Percentiles rank a stretch among this genome's conserved stretches.
These are phyloP conservation scores for Trichoderma harzianum DNA, from an alignment of 2,329 filamentous ascomycete genomes.

Conservation along the genomic window DNA sequence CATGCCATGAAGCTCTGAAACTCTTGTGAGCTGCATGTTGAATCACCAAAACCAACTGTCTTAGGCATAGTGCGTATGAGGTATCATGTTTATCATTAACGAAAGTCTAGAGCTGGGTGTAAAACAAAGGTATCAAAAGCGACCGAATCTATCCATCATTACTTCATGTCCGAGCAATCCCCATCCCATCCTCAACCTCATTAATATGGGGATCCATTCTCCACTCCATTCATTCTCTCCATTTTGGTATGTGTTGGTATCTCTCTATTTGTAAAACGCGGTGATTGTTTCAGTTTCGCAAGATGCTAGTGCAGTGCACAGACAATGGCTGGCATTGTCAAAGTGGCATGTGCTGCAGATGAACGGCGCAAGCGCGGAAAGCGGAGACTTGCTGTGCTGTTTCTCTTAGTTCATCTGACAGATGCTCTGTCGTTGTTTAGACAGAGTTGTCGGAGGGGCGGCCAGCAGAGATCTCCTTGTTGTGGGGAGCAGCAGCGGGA, in stretches of 20 bases:
- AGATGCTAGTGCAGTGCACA: not conserved
- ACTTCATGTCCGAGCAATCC: not conserved
- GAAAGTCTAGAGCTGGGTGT: not conserved
- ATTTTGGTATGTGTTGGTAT: not conserved
- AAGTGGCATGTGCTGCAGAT: not conserved
- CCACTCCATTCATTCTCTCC: not conserved
- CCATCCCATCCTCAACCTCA: not conserved
- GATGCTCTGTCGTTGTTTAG: not conserved
- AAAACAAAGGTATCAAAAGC: not conserved
- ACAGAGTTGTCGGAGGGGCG: not conserved
- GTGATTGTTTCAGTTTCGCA: not conserved
- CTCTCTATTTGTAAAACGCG: not conserved
- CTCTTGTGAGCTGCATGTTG: not conserved
- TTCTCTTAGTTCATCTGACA: not conserved
- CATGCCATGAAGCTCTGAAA: not conserved
- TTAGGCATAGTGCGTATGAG: not conserved
- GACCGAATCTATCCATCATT: constrained; percentile 14
- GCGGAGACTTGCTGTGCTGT: not conserved
- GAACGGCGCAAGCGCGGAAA: not conserved
- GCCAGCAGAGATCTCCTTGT: constrained; percentile 9
- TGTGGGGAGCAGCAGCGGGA: not conserved
- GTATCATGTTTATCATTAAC: constrained; percentile 14
- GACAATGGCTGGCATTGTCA: not conserved
- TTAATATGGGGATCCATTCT: constrained; percentile 2
- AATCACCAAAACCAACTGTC: not conserved